phyloP scores from a whole-genome alignment of 73 alveolate species.

The Uronychia setigera region DNA sequence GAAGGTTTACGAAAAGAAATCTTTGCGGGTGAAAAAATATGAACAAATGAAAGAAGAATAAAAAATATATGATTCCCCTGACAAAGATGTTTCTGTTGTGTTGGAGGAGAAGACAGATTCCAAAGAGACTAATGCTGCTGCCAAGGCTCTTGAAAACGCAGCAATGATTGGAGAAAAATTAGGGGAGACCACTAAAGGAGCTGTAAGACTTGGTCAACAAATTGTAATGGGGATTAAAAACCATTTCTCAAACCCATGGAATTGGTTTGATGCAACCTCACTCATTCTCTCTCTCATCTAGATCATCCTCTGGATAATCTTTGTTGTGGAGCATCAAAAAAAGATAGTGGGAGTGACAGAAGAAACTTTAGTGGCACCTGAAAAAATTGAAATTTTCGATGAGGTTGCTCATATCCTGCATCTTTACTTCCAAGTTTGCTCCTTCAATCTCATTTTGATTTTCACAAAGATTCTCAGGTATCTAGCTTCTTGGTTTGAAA shows the following conservation, averaged over 20 bases:
- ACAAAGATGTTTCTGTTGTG: not conserved
- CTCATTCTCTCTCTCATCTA: constrained; percentile 50
- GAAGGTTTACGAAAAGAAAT: constrained; percentile 21
- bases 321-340: constrained; percentile 23
- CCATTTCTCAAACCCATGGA: constrained; percentile 68
- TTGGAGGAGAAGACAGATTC: constrained; percentile 6
- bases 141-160: constrained; percentile 8
- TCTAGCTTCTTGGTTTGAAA: constrained; percentile 65
- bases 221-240: constrained; percentile 52
- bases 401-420: not conserved
- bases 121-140: constrained; percentile 13
- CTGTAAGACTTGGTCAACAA: not conserved
- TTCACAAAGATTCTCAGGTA: constrained; percentile 61
- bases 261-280: constrained; percentile 59
- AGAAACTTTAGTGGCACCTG: constrained; percentile 17
- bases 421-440: constrained; percentile 28
- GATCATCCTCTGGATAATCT: constrained; percentile 53
- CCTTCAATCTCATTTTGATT: constrained; percentile 57
- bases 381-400: constrained; percentile 14
- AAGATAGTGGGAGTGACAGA: not conserved
- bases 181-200: not conserved
- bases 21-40: constrained; percentile 5
- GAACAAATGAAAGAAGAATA: constrained; percentile 28
- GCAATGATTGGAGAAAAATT: constrained; percentile 1
- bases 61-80: not conserved